Evolutionary conservation across 768 basidiomycete genomes (phyloP), one percentile per base, ranked within the genome.

Genomic region (Suillus subluteus): DNA sequence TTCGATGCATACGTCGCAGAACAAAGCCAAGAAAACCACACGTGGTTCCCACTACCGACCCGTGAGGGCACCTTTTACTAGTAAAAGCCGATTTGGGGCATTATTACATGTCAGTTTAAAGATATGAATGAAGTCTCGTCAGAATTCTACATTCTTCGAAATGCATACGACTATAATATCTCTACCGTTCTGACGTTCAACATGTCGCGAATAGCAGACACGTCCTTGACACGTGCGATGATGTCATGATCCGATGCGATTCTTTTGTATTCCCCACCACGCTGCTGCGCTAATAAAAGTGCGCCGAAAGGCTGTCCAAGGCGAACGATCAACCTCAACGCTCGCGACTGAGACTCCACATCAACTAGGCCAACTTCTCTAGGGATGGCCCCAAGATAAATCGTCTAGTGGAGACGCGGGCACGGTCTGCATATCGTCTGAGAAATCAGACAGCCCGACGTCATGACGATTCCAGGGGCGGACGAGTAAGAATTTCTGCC

Each of bases 261-360:
- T 50, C 65, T 48, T 37, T 62, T 66, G 40, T 66, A 66, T 18
- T 66, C 65, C 8, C 23, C 59, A 8, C 62, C 32, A 0, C 58
- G 61, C n/a, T 35, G 58, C 38, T 54, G 58, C 26, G 26, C 41
- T 35, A 62, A 66, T 13, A 43, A 66, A 38, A 66, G 44, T 5
- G 65, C 65, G 8, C 46, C 23, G 38, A 66, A 66, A 8, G 58
- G 58, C 38, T 63, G 61, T 50, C 50, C 48, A 26, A 62, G 65
- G 21, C 43, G 41, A 37, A 30, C 52, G 11, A 63, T 37, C 15
- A 66, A 40, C 44, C 38, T 58, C 16, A 56, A 56, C 9, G 55
- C 55, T 56, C 18, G 55, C 16, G 32, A 35, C 32, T 56, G 55
- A 56, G 55, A 56, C 55, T 56, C 55, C 8, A 30, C 6, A 54